Percentiles rank a stretch among this genome's conserved stretches.
Conservation (phyloP, 1,284 basidiomycete genomes). For the Lignosus rhinocerotis region DNA sequence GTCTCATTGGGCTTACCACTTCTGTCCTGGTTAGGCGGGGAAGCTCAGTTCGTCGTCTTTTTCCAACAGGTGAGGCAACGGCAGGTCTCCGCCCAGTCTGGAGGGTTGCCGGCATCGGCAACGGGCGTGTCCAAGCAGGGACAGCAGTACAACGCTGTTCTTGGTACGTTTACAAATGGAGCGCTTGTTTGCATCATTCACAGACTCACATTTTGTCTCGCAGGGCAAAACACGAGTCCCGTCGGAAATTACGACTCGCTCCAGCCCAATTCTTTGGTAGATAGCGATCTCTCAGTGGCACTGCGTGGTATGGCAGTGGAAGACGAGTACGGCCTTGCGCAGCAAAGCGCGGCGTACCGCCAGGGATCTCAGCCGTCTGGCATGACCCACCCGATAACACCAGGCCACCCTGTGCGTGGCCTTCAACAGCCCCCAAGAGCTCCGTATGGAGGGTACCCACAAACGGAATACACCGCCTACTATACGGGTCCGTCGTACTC, state of each 20-base stretch:
- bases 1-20: background rate
- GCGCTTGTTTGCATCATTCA: constrained; percentile 14
- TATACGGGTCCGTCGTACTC: constrained; percentile 53
- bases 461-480: constrained; percentile 57
- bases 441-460: constrained; percentile 52
- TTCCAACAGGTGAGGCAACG: constrained; percentile 46
- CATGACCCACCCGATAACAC: constrained; percentile 8
- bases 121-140: constrained; percentile 38
- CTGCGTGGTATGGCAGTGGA: constrained; percentile 70
- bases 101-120: constrained; percentile 24
- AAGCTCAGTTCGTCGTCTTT: constrained; percentile 37
- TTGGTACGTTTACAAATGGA: constrained; percentile 29
- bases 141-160: constrained; percentile 49
- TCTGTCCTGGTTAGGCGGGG: constrained; percentile 7
- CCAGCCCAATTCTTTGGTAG: constrained; percentile 42
- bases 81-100: constrained; percentile 44
- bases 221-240: constrained; percentile 29
- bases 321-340: constrained; percentile 48
- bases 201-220: constrained; percentile 16
- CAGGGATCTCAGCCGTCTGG: constrained; percentile 23
- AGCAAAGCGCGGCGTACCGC: constrained; percentile 32
- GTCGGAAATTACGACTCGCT: constrained; percentile 41
- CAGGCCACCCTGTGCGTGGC: constrained; percentile 34
- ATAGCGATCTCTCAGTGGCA: constrained; percentile 55
- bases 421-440: constrained; percentile 47